These are phyloP conservation scores for Cytospora paraplurivora DNA, from an alignment of 2,329 filamentous ascomycete genomes.

Conservation along the genomic window DNA sequence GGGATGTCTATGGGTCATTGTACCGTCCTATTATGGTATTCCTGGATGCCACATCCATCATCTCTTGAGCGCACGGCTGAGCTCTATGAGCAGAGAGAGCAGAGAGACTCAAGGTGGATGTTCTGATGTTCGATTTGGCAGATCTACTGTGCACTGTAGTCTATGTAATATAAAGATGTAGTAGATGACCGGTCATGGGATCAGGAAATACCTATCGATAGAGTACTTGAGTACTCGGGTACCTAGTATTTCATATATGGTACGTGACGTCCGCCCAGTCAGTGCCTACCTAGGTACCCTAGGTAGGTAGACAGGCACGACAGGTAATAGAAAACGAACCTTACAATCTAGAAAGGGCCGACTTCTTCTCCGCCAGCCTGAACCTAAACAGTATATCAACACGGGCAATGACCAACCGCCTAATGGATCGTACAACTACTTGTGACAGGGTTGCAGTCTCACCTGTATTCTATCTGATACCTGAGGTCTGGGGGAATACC, in stretches of 20 bases:
- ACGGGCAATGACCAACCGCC: background rate
- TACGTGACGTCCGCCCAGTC: background rate
- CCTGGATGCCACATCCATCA: background rate
- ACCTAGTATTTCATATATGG: background rate
- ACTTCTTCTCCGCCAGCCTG: background rate
- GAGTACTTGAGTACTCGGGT: background rate
- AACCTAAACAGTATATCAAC: background rate
- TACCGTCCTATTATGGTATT: background rate
- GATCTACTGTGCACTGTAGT: background rate
- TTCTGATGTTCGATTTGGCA: background rate
- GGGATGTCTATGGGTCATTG: background rate
- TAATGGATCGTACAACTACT: no score
- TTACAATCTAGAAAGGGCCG: background rate
- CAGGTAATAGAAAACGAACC: background rate
- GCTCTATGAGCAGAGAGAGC: background rate
- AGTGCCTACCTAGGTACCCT: no score
- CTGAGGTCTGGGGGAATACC: background rate
- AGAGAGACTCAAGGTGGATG: background rate
- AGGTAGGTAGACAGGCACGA: no score
- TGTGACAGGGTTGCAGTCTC: background rate
- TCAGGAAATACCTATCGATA: background rate
- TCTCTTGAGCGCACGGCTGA: background rate
- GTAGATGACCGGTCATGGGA: conserved; percentile 3
- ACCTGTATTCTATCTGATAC: conserved; percentile 19
- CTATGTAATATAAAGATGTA: background rate